Evolutionary conservation across 2,329 filamentous ascomycete species (phyloP), one percentile per base, ranked within the genome.

Genomic region (Penicillium sp.): DNA sequence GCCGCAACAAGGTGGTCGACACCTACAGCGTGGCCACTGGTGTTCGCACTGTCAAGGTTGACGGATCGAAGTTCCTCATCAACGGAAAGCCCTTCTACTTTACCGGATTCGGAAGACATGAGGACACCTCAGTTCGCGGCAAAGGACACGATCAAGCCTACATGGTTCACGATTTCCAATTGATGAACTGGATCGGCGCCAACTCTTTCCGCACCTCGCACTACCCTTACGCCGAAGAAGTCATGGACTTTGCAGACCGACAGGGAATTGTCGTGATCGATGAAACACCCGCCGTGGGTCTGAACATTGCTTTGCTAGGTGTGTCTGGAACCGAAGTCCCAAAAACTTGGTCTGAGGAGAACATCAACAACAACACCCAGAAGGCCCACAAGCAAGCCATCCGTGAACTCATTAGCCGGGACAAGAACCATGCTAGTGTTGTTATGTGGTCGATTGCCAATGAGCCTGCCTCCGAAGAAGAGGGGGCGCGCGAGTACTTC

Each of bases 141-240:
- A 71, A 69, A 38, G 70, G 69, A 19, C 63, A 69, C 56, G 69
- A 73, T 12, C 61, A 63, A 13, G 68, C 68, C 2, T 71, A 69
- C 57, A 68, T 73, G 66, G 59, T 73, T 2, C 70, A 71, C 47
- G 71, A 73, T 48, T 73, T 71, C 51, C 56, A 67, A 23, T 60
- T 73, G 8, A 56, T 73, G 49, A 50, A 64, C 19, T 72, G 70
- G 69, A 67, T 67, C 1, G 68, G 68, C 2, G 70, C 71, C 2
- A 73, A 73, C 56, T 73, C 70, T 4, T 73, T 73, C 59, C 63
- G 70, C 2, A 71, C 69, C 1, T 61, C 69, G 0, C 68, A 73
- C 54, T 73, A 73, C 41, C 71, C 70, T 0, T 71, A 73, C 56
- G 68, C 67, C 0, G 64, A 69, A 21, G 69, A 71, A n/a, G 60